These are phyloP conservation scores for Fusarium poae DNA, from an alignment of 2,329 filamentous ascomycete genomes.

Conservation along the genomic window DNA sequence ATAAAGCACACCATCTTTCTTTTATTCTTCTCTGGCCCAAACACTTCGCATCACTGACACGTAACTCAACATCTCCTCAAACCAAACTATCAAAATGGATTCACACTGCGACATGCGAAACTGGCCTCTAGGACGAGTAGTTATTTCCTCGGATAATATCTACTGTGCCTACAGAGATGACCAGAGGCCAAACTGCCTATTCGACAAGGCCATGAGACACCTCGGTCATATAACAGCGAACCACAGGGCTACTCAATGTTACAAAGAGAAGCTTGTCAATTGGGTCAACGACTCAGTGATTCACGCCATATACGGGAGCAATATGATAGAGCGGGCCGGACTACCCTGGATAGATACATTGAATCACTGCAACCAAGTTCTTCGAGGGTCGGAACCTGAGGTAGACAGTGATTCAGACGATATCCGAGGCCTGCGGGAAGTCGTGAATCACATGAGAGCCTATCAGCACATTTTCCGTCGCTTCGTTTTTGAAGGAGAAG, in stretches of 20 bases:
- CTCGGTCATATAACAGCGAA: background rate
- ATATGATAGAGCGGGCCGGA: conserved; percentile 45
- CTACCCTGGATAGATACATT: conserved; percentile 33
- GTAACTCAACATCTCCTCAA: background rate
- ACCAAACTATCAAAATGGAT: background rate
- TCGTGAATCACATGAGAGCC: conserved; percentile 43
- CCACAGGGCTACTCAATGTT: background rate
- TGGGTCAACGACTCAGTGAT: conserved; percentile 34
- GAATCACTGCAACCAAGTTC: conserved; percentile 31
- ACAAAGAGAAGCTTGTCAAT: conserved; percentile 18
- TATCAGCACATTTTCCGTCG: conserved; percentile 35
- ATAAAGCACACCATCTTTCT: background rate
- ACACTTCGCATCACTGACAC: background rate
- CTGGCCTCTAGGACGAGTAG: conserved; percentile 7
- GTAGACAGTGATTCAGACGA: background rate
- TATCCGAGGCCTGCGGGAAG: conserved; percentile 35
- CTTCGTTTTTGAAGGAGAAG: conserved; percentile 14
- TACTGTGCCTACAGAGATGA: conserved; percentile 21
- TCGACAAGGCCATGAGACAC: conserved; percentile 22
- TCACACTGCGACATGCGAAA: background rate
- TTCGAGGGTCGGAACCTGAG: conserved; percentile 3
- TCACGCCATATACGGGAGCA: conserved; percentile 46
- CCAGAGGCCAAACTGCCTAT: conserved; percentile 25
- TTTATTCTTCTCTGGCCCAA: background rate
- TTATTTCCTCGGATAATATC: conserved; percentile 4